Base-by-base conservation (phyloP, 352 stramenopile species). In the Pythium plurisporium region DNA sequence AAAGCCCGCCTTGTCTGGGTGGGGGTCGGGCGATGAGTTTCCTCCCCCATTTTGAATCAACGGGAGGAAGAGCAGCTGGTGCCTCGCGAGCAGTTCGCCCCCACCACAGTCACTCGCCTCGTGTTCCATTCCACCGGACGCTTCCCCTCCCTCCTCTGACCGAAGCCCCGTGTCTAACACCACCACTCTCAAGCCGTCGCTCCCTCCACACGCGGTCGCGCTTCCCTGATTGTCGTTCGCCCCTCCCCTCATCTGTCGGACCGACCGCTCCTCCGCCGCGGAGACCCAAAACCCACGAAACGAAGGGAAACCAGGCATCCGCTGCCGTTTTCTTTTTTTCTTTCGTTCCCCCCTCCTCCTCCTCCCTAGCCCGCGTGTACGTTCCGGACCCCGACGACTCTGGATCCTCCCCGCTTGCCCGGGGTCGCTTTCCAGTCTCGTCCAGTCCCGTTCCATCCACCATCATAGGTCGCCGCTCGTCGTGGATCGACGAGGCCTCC, bases 1-100 rank as follows among this genome's bases (percentile, higher is more conserved):
- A n/a, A 26, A 29, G 44, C 17, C 44, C 9, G 15, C 27, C 20
- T 8, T 9, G 38, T 20, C n/a, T 17, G 42, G 45, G 25, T 10
- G 17, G 45, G 30, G 22, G 15, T 25, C 11, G 33, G 17, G 15
- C 31, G 30, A 62, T 64, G 57, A 64, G 57, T 64, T 64, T 59
- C 25, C 48, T 54, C 26, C 33, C 25, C 30, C 41, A 64, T 64
- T 64, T 64, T 64, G 40, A 58, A 64, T 58, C 48, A 59, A 59
- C 47, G 31, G 48, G 34, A 52, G 26, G 26, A 56, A 26, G 36
- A 59, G 48, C 48, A 55, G 48, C 48, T 64, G 56, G 46, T 51
- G 42, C 19, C 7, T 41, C 17, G 5, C 30, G 27, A 54, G 44
- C 42, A 23, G 19, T 7, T 17, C 26, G 3, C 15, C 44, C 3